phyloP scores from a whole-genome alignment of 1,139 yeast species.

The Waltiozyma sp. region DNA sequence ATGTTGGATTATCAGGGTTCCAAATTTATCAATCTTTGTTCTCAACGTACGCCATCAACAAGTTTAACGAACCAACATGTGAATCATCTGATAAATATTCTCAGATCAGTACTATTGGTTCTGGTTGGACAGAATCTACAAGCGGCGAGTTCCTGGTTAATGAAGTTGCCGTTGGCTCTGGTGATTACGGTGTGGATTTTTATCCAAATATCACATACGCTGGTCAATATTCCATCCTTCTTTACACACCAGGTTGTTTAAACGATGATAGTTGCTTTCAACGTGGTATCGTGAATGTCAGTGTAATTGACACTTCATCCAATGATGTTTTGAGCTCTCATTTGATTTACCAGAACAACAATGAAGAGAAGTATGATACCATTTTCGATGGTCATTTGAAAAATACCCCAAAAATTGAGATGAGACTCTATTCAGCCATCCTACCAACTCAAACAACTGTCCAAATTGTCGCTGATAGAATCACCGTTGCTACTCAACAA shows the following conservation, averaged over 20 bases:
- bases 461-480: slow-evolving; percentile 62
- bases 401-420: slow-evolving; percentile 42
- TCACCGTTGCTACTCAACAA: slow-evolving; percentile 42
- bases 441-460: slow-evolving; percentile 18
- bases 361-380: slow-evolving; percentile 68
- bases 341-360: slow-evolving; percentile 67
- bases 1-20: slow-evolving; percentile 62
- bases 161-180: slow-evolving; percentile 21
- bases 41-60: slow-evolving; percentile 61
- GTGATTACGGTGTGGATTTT: slow-evolving; percentile 42
- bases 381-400: slow-evolving; percentile 62
- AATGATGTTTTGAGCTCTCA: slow-evolving; percentile 31
- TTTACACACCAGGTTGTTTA: slow-evolving; percentile 83
- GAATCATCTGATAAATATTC: slow-evolving; percentile 21
- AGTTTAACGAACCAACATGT: slow-evolving; percentile 60
- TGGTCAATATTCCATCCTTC: slow-evolving; percentile 62
- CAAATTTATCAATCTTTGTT: slow-evolving; percentile 61
- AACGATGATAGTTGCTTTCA: slow-evolving; percentile 54
- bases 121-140: slow-evolving; percentile 19
- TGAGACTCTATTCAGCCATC: slow-evolving; percentile 30
- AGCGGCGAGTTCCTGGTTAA: slow-evolving; percentile 27
- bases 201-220: slow-evolving; percentile 62
- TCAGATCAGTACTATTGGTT: slow-evolving; percentile 23
- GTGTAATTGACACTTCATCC: slow-evolving; percentile 35
- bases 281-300: slow-evolving; percentile 73